A percentile compares a stretch with the other conserved stretches of the same genome.
Evolutionary conservation across 805 yeast genomes (phyloP).

Genomic region (Teunomyces barrocoloradensis): DNA sequence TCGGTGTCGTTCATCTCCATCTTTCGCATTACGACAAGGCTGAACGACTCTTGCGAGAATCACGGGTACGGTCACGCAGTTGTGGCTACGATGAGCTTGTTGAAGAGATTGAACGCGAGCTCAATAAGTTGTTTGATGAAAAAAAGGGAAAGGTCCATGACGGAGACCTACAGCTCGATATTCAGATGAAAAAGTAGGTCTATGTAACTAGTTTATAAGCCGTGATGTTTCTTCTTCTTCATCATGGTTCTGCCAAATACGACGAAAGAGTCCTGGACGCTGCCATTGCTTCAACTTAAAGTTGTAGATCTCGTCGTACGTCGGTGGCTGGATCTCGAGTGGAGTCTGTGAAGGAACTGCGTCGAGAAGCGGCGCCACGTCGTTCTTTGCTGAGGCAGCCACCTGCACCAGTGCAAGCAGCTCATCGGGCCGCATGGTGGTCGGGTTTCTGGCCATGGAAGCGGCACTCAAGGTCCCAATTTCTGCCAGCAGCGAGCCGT

Average conservation of each 20-base stretch:
- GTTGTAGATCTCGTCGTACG: constrained; percentile 24
- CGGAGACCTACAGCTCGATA: constrained; percentile 25
- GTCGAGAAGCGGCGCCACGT: not conserved
- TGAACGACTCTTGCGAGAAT: constrained; percentile 59
- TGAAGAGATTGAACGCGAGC: constrained; percentile 63
- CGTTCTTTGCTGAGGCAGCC: not conserved
- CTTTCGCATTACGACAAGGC: constrained; percentile 56
- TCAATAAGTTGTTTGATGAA: constrained; percentile 49
- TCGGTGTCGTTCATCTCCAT: constrained; percentile 77
- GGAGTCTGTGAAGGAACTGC: constrained; percentile 12
- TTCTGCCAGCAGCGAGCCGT: constrained; percentile 4
- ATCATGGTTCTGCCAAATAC: not conserved
- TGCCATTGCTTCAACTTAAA: constrained; percentile 21
- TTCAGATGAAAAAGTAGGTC: constrained; percentile 16
- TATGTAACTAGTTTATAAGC: not conserved
- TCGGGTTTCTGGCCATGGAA: not conserved
- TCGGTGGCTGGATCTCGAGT: constrained; percentile 37
- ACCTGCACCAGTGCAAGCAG: not conserved
- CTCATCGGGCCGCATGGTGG: not conserved
- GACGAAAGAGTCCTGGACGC: constrained; percentile 7
- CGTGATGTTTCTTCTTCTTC: constrained; percentile 4
- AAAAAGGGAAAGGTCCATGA: constrained; percentile 14
- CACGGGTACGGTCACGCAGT: constrained; percentile 67
- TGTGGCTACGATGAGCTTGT: constrained; percentile 63
- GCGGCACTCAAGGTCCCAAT: not conserved